Base-by-base conservation (phyloP, 768 basidiomycete genomes). In the Chiua virens region DNA sequence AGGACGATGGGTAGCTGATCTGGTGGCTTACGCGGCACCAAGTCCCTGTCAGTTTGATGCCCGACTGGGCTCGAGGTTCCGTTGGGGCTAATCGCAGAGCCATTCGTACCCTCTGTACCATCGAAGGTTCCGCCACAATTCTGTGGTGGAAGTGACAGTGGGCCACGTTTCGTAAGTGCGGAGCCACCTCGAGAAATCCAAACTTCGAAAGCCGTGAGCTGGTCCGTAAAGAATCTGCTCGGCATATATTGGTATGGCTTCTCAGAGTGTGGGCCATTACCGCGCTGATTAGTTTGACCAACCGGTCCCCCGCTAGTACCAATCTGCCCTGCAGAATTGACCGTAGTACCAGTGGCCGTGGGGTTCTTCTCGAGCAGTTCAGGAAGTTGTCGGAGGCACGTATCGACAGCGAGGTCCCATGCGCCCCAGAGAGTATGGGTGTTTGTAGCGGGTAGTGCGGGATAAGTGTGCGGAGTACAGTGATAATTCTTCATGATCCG, bases 401-500 rank as follows among this genome's bases (percentile, higher is more conserved):
- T 85, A 65, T 99, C 96, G 4, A 99, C 89, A 0, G 96, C 96
- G 13, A 97, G 81, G 71, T 98, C 97, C 97, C 97, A 99, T 5
- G 93, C 89, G 23, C 88, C 86, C 97, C 97, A 99, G 13, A 99
- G 76, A 2, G 88, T 83, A 64, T 99, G 97, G 5, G 95, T 97
- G 63, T 98, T 95, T n/a, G 96, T 98, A 9, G 93, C 77, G 4
- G 96, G 94, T 14, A 99, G 83, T 6, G 89, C 80, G 9, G 97
- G 97, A 54, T 85, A 86, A 0, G 94, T 96, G 58, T 95, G 88
- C 0, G 97, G 97, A 8, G 94, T 98, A 67, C 97, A 98, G 61
- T 95, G 87, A 67, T 98, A 96, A 57, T 92, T 87, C 62, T 95
- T 92, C 95, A 98, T 97, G 57, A 99, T 92, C 20, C 97, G 81